phyloP scores from a whole-genome alignment of 441 rosid genomes.

The Corymbia citriodora region DNA sequence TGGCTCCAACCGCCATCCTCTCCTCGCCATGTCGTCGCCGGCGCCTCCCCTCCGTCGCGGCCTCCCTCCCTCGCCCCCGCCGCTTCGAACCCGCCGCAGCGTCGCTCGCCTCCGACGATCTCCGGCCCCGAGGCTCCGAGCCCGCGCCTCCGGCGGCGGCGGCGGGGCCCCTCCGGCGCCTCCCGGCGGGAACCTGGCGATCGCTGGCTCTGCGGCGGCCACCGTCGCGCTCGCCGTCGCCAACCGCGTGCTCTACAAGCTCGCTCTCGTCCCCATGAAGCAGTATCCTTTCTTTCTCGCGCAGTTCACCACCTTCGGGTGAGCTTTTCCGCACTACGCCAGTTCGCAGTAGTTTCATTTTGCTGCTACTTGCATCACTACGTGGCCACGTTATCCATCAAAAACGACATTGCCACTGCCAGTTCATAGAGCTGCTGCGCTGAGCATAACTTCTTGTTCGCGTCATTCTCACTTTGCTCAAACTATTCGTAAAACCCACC shows the following conservation, averaged over 20 bases:
- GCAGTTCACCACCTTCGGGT: conserved; percentile 84
- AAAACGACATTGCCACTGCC: background rate
- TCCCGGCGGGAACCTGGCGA: conserved; percentile 9
- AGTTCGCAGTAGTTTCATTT: background rate
- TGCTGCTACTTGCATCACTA: background rate
- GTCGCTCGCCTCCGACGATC: background rate
- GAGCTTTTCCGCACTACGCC: background rate
- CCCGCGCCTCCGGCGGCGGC: background rate
- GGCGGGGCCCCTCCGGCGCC: background rate
- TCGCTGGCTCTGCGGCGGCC: conserved; percentile 32
- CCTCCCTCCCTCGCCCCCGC: background rate
- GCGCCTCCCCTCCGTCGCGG: background rate
- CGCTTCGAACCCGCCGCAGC: background rate
- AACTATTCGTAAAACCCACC: background rate
- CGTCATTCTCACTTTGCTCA: background rate
- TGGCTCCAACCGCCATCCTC: conserved; percentile 1
- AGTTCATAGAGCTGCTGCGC: background rate
- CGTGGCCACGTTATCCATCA: background rate
- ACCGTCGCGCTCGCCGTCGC: conserved; percentile 53
- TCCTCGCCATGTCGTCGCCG: background rate
- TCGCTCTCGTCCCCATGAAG: conserved; percentile 91
- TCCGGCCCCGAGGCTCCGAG: background rate
- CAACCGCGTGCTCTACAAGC: conserved; percentile 90
- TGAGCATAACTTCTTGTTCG: background rate
- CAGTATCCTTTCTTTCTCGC: conserved; percentile 82